A percentile compares a stretch with the other conserved stretches of the same genome.
phyloP scores from a whole-genome alignment of 257 asterid species.

The Solanum pennellii region DNA sequence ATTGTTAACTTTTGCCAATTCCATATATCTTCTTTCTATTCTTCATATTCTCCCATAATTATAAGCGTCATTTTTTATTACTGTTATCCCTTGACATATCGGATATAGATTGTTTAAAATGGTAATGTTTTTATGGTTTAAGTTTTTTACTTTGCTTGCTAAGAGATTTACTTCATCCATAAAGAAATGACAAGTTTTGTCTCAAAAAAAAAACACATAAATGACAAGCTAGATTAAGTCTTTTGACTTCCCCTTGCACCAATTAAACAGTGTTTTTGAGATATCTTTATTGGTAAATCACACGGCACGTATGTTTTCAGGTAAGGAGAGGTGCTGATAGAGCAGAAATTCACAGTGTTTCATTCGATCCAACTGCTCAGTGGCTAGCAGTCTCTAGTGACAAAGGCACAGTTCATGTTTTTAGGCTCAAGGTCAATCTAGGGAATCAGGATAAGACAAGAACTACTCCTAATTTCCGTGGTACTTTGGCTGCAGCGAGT shows the following conservation, averaged over 20 bases:
- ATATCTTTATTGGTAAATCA: not conserved
- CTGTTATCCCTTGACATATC: not conserved
- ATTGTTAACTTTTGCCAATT: not conserved
- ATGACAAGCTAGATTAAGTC: not conserved
- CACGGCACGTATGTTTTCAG: conserved; percentile 12
- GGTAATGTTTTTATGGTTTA: not conserved
- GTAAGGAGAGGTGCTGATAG: conserved; percentile 87
- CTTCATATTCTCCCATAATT: not conserved
- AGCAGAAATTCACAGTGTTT: conserved; percentile 76
- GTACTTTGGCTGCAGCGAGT: conserved; percentile 56
- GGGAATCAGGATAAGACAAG: conserved; percentile 43
- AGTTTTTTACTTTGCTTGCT: not conserved
- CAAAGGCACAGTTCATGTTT: conserved; percentile 89
- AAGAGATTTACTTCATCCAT: not conserved
- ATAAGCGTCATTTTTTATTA: not conserved
- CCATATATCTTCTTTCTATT: not conserved
- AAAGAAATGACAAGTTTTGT: not conserved
- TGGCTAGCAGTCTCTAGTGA: conserved; percentile 96
- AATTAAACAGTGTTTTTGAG: not conserved
- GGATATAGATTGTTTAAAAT: not conserved
- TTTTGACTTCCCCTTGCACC: not conserved
- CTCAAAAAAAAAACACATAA: not conserved
- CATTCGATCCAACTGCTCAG: conserved; percentile 75
- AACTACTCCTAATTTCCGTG: conserved; percentile 43
- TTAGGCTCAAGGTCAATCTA: conserved; percentile 71